phyloP scores from a whole-genome alignment of 2,329 filamentous ascomycete species.

The Paramyrothecium roridum region DNA sequence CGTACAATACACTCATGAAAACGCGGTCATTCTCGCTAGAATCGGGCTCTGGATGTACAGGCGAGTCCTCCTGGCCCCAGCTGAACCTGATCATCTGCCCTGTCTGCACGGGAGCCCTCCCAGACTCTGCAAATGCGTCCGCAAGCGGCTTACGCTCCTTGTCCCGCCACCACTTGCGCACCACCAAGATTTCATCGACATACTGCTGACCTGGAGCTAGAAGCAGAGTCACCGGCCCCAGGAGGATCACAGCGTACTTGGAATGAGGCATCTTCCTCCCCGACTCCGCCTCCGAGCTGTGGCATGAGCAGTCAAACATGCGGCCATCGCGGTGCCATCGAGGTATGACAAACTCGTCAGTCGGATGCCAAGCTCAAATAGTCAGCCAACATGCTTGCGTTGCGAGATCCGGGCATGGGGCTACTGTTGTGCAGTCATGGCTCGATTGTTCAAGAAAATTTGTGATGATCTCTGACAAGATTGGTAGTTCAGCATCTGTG shows the following conservation, averaged over 20 bases:
- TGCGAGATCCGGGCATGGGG: not conserved
- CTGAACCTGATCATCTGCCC: conserved; percentile 5
- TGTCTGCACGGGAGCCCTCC: not conserved
- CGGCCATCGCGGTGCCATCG: conserved; percentile 4
- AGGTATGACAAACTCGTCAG: not conserved
- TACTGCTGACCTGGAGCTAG: not conserved
- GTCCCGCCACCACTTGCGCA: not conserved
- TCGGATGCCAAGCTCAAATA: conserved; percentile 1
- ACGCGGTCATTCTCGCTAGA: conserved; percentile 1
- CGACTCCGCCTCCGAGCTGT: not conserved
- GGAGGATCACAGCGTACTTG: conserved; percentile 3
- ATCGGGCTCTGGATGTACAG: conserved; percentile 4
- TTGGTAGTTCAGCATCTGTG: conserved; percentile 1
- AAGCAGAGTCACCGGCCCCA: conserved; percentile 2
- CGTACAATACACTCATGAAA: conserved; percentile 2
- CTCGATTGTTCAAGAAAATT: not conserved
- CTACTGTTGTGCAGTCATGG: not conserved
- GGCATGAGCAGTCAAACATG: conserved; percentile 3
- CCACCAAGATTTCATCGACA: not conserved
- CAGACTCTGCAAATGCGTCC: conserved; percentile 1
- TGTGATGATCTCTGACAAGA: not conserved
- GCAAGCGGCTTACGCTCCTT: conserved; percentile 1
- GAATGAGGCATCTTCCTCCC: not conserved
- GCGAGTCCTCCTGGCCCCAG: conserved; percentile 4
- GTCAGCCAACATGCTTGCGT: conserved; percentile 4